Percentiles rank a stretch among this genome's conserved stretches.
Evolutionary conservation across 257 asterid species (phyloP).

Genomic region (Nicotiana attenuata): DNA sequence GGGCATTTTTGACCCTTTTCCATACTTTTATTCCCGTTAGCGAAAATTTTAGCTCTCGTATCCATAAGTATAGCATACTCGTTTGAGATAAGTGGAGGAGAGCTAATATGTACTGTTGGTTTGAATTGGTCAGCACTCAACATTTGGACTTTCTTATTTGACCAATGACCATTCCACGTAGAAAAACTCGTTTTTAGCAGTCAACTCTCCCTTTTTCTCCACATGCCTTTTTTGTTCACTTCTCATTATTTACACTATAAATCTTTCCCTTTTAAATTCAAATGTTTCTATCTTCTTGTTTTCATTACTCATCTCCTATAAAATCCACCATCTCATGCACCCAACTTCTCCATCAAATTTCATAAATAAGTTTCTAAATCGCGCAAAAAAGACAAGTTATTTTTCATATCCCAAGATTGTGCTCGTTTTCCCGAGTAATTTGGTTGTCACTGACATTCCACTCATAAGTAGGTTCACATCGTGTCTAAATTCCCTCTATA

Average conservation of each 20-base stretch:
- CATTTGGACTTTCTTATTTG: constrained; percentile 20
- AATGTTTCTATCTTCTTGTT: constrained; percentile 18
- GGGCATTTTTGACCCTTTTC: too few relatives aligned
- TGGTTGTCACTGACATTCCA: background rate
- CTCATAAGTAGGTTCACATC: background rate
- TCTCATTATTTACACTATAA: background rate
- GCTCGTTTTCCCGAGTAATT: background rate
- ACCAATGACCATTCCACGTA: constrained; percentile 47
- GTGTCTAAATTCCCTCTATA: too few relatives aligned
- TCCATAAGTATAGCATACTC: too few relatives aligned
- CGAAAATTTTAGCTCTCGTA: too few relatives aligned
- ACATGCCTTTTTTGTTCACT: constrained; percentile 18
- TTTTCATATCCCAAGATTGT: background rate
- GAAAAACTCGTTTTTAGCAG: constrained; percentile 60
- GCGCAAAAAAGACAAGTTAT: background rate
- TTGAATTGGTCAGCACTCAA: constrained; percentile 47
- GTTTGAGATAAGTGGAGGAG: too few relatives aligned
- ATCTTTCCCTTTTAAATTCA: constrained; percentile 32
- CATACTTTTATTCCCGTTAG: too few relatives aligned
- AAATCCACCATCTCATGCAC: background rate
- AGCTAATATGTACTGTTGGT: too few relatives aligned
- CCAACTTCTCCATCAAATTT: background rate
- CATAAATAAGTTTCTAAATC: background rate
- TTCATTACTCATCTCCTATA: constrained; percentile 1
- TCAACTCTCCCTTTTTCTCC: constrained; percentile 47